Percentiles rank a stretch among this genome's conserved stretches.
phyloP scores from a whole-genome alignment of 1,139 yeast species.

The Yamadazyma oceani region DNA sequence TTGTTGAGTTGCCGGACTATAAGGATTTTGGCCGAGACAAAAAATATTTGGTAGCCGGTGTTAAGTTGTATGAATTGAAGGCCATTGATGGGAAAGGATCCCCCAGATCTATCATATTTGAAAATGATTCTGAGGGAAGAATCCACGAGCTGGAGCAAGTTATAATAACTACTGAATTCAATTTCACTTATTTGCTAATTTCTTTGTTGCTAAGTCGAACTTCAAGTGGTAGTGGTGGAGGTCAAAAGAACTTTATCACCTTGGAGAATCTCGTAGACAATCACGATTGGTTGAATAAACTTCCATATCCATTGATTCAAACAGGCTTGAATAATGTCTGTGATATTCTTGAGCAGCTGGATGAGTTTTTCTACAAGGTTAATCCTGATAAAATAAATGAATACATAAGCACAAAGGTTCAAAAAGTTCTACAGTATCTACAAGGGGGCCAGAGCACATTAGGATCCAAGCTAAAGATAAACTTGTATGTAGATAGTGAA shows the following conservation, averaged over 20 bases:
- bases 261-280: slow-evolving; percentile 52
- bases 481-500: slow-evolving; percentile 23
- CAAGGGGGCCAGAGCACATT: slow-evolving; percentile 18
- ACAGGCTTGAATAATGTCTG: slow-evolving; percentile 35
- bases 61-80: slow-evolving; percentile 31
- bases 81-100: slow-evolving; percentile 28
- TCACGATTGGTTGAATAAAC: slow-evolving; percentile 23
- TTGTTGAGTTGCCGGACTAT: slow-evolving; percentile 28
- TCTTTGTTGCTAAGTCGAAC: slow-evolving; percentile 26
- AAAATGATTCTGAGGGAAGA: slow-evolving; percentile 24
- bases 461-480: slow-evolving; percentile 38
- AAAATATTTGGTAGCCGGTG: slow-evolving; percentile 20
- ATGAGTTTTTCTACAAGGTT: slow-evolving; percentile 48
- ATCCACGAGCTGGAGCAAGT: slow-evolving; percentile 37
- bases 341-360: slow-evolving; percentile 48
- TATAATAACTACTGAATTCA: slow-evolving; percentile 43
- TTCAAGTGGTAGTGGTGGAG: slow-evolving; percentile 10
- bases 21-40: slow-evolving; percentile 15
- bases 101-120: slow-evolving; percentile 39
- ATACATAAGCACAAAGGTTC: slow-evolving; percentile 32
- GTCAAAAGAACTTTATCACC: slow-evolving; percentile 37
- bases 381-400: slow-evolving; percentile 30
- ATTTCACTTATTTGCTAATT: slow-evolving; percentile 42
- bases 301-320: slow-evolving; percentile 26
- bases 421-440: slow-evolving; percentile 12